Base-by-base conservation (phyloP, 164 flowering plant genomes). In the Platanus orientalis region DNA sequence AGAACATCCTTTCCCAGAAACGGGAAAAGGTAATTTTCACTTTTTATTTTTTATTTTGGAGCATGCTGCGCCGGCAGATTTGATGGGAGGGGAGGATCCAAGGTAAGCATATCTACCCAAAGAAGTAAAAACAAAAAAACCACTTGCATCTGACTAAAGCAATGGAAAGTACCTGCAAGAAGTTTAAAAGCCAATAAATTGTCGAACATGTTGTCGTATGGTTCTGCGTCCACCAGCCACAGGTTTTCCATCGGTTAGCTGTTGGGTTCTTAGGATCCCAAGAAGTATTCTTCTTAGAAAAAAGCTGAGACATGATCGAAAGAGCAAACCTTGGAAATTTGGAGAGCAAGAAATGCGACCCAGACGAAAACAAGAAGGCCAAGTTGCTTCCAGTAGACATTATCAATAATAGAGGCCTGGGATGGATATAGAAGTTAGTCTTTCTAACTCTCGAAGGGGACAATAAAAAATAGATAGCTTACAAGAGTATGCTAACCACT, bases 341-440 rank as follows among this genome's bases (percentile, higher is more conserved):
- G 97, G 67, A 94, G 71, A 6, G 60, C n/a, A n/a, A n/a, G n/a
- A n/a, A n/a, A n/a, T n/a, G n/a, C n/a, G n/a, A n/a, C n/a, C n/a
- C n/a, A n/a, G n/a, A n/a, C n/a, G n/a, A n/a, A n/a, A n/a, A n/a
- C n/a, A n/a, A n/a, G n/a, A n/a, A n/a, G n/a, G n/a, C 93, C 20
- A 94, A 90, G 75, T 81, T 89, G 24, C 88, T 81, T 58, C 86
- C 97, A 94, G 73, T 64, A 75, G 29, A 94, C 87, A 80, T 91
- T 94, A 65, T 91, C 82, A 55, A 83, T 42, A 62, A 94, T 44
- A 49, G 80, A 32, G 29, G 85, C 92, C 97, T 94, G 83, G 51
- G 30, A 62, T 49, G 29, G 32, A 23, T 51, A 69, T 26, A 60
- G 54, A 51, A 27, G 56, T 70, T 56, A 75, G 63, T 48, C n/a